Evolutionary conservation across 2,329 filamentous ascomycete genomes (phyloP).

Genomic region (Purpureocillium lavendulum): DNA sequence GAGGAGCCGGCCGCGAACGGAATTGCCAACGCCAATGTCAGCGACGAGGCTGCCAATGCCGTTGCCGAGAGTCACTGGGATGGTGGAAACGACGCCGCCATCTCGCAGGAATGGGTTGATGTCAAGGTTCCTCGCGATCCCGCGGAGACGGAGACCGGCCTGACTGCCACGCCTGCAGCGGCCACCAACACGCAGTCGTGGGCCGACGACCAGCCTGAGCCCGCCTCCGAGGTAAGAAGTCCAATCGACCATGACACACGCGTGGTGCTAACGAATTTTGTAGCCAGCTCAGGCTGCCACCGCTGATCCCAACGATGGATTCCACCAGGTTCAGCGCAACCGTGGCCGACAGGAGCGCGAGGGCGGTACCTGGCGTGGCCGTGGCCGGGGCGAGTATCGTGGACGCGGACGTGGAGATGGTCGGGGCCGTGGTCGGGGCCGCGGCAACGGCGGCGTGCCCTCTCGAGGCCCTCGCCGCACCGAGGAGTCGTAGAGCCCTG

Average conservation of each 20-base stretch:
- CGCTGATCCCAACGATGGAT: conserved; percentile 52
- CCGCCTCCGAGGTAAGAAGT: conserved; percentile 31
- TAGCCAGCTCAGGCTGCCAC: conserved; percentile 27
- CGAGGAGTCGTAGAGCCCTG: conserved; percentile 28
- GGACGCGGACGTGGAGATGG: conserved; percentile 44
- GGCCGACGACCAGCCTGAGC: conserved; percentile 70
- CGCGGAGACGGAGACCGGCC: conserved; percentile 62
- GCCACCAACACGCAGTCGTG: conserved; percentile 57
- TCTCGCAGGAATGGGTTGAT: conserved; percentile 63
- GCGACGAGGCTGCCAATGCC: conserved; percentile 46
- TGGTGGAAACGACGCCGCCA: conserved; percentile 30
- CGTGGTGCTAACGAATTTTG: conserved; percentile 2
- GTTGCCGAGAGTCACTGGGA: conserved; percentile 64
- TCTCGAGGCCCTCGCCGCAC: conserved; percentile 27
- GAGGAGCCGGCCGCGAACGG: conserved; percentile 33
- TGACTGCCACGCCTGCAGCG: conserved; percentile 51
- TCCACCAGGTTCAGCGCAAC: conserved; percentile 62
- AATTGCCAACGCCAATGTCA: conserved; percentile 41
- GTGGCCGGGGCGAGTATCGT: conserved; percentile 40
- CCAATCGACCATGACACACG: not conserved
- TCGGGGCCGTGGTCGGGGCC: conserved; percentile 31
- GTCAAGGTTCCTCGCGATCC: conserved; percentile 63
- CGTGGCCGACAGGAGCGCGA: conserved; percentile 47
- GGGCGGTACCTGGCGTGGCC: conserved; percentile 29
- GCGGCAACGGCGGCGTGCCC: conserved; percentile 27